A percentile compares a stretch with the other conserved stretches of the same genome.
These are phyloP conservation scores for Glycine soja DNA, from an alignment of 306 rosid genomes.

Conservation along the genomic window DNA sequence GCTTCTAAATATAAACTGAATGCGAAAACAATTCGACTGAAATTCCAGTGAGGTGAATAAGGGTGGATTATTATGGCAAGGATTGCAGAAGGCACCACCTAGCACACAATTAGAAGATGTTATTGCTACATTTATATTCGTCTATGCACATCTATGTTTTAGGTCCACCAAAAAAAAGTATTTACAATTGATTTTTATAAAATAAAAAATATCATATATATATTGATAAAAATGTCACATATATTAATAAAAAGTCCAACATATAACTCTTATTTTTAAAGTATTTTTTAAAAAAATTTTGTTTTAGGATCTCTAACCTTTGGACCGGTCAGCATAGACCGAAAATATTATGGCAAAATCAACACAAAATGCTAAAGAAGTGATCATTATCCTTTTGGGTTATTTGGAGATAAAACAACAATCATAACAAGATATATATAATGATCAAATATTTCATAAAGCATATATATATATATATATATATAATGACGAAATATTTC, in stretches of 20 bases:
- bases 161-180: too few relatives aligned
- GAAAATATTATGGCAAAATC: not conserved
- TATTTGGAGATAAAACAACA: not conserved
- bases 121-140: not conserved
- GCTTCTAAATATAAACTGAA: constrained; percentile 68
- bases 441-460: not conserved
- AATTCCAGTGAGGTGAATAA: not conserved
- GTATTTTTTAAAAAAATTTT: too few relatives aligned
- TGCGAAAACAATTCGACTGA: constrained; percentile 57
- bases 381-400: not conserved
- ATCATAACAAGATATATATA: not conserved
- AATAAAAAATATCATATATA: too few relatives aligned
- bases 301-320: too few relatives aligned
- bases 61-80: constrained; percentile 66
- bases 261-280: too few relatives aligned
- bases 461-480: not conserved
- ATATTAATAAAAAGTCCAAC: too few relatives aligned
- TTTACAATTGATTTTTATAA: too few relatives aligned
- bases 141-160: not conserved
- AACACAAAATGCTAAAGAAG: not conserved
- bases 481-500: too few relatives aligned
- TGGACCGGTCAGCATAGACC: too few relatives aligned
- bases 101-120: constrained; percentile 31
- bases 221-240: too few relatives aligned
- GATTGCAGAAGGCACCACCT: constrained; percentile 66